Base-by-base conservation (phyloP, 768 basidiomycete species). In the Galerina sulciceps region DNA sequence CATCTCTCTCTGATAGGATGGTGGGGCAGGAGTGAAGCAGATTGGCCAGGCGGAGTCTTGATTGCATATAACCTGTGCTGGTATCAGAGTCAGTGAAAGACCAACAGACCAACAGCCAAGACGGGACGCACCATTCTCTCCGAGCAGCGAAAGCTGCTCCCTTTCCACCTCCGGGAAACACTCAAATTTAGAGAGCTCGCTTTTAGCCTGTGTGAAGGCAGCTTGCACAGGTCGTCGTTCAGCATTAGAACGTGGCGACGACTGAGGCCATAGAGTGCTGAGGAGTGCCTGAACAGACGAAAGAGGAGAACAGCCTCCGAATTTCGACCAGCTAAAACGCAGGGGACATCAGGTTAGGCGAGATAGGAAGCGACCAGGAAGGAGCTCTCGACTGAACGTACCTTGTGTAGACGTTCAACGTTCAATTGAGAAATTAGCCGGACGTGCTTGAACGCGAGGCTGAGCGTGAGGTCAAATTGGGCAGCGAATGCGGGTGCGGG, bases 151-250 rank as follows among this genome's bases (percentile, higher is more conserved):
- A n/a, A 90, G 58, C 43, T 87, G 77, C 9, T 74, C 69, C 64
- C 87, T 86, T 1, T 78, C 77, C 26, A 74, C 46, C 52, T 72
- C 76, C 10, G 86, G 85, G 8, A 89, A 78, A 14, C 60, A 69
- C 3, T 71, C 64, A 20, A 85, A n/a, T n/a, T n/a, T n/a, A n/a
- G n/a, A 67, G 51, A 86, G 65, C n/a, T 73, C 57, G 77, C 66
- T 49, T 73, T 72, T 55, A 78, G 74, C 22, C 80, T 81, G 59
- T 23, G 37, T 50, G 18, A 44, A 20, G 13, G 50, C n/a, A n/a
- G n/a, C n/a, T n/a, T n/a, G n/a, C n/a, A n/a, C n/a, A n/a, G n/a
- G n/a, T n/a, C n/a, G n/a, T n/a, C n/a, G n/a, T n/a, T n/a, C n/a
- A n/a, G n/a, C n/a, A n/a, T n/a, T n/a, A 14, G 13, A 49, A 55